phyloP scores from a whole-genome alignment of 2,329 filamentous ascomycete genomes.

The Talaromyces sp. region DNA sequence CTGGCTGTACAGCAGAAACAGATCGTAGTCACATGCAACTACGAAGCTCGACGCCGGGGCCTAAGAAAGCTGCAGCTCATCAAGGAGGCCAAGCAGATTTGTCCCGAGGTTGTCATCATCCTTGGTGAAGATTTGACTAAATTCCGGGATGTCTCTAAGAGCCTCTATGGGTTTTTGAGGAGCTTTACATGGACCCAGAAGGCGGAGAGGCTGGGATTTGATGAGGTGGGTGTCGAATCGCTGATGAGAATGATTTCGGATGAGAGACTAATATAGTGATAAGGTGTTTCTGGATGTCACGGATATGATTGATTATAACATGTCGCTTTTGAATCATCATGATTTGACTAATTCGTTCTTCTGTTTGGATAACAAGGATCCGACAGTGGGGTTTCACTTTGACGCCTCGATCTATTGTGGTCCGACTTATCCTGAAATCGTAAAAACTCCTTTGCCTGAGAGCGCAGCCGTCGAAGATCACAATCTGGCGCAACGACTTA shows the following conservation, averaged over 20 bases:
- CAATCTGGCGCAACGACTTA: constrained; percentile 56
- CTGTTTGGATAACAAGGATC: constrained; percentile 66
- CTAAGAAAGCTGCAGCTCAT: constrained; percentile 77
- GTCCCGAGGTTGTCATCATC: constrained; percentile 79
- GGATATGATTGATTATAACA: constrained; percentile 80
- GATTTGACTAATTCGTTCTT: constrained; percentile 71
- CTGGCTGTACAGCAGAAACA: constrained; percentile 89
- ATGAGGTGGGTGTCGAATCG: constrained; percentile 61
- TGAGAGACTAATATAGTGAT: not conserved
- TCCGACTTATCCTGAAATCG: constrained; percentile 50
- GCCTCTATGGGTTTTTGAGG: constrained; percentile 68
- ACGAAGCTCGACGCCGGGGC: constrained; percentile 69
- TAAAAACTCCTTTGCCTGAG: not conserved
- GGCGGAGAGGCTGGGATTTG: constrained; percentile 80
- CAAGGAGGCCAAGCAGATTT: constrained; percentile 71
- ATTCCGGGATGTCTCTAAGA: constrained; percentile 83
- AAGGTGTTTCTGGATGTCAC: constrained; percentile 74
- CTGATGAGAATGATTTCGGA: not conserved
- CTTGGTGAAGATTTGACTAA: constrained; percentile 80
- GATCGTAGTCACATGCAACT: constrained; percentile 91
- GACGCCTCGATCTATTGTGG: constrained; percentile 68
- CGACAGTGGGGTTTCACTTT: constrained; percentile 74
- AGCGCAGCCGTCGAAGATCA: constrained; percentile 8
- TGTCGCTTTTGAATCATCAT: constrained; percentile 63
- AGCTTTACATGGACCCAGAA: constrained; percentile 72